Base-by-base conservation (phyloP, 2,329 filamentous ascomycete genomes). In the Fusarium piperis region DNA sequence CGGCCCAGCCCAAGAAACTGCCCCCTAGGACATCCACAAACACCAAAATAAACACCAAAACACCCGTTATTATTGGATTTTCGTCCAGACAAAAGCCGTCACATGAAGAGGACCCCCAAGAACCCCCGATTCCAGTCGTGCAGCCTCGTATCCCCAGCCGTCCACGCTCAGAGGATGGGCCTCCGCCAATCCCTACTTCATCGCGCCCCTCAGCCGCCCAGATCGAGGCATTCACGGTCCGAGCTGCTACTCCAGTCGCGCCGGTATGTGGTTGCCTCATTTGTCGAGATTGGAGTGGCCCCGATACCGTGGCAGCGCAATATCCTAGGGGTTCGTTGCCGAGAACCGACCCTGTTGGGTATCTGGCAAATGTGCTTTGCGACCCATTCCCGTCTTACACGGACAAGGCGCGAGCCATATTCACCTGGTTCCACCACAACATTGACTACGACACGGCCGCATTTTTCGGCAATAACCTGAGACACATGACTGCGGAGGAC, bases 351-450 rank as follows among this genome's bases (percentile, higher is more conserved):
- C 90, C 92, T 0, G 84, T 96, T 4, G 89, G 87, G 20, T 93
- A 93, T 83, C 86, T 99, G 26, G 94, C 95, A 0, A 87, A 89
- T 58, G 89, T 93, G 58, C 88, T 98, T 20, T 97, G 94, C 64
- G 85, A 87, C 5, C 92, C 93, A 0, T 98, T 98, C 78, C 82
- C 90, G 1, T 97, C 94, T 1, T 83, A 85, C 2, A 97, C 95
- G 0, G 95, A 98, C 81, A 98, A 98, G 83, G 95, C 96, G 3
- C 89, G 96, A 30, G 94, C 91, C 3, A 93, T 99, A 66, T 98
- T 98, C 79, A 94, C 93, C 1, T 99, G 96, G 96, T 90, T 95
- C 41, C 95, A 98, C 81, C 91, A 98, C 81, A 98, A 98, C 76
- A 91, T 99, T 64, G 87, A 87, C 52, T 99, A 98, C 79, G 94